These are phyloP conservation scores for Verruconis gallopava DNA, from an alignment of 2,329 filamentous ascomycete genomes.

Conservation along the genomic window DNA sequence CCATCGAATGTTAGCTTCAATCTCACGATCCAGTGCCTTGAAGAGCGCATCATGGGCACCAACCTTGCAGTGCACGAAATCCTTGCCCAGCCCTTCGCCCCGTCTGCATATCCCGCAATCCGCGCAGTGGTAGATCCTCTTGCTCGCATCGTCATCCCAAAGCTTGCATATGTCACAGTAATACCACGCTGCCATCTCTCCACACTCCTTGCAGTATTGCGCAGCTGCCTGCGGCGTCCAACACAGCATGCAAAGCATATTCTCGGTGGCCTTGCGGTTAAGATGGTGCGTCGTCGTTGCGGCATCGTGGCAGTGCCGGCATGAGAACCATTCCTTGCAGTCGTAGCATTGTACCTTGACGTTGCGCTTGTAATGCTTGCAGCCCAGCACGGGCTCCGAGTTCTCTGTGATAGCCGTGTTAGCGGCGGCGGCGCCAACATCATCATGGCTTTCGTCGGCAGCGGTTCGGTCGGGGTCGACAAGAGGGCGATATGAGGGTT, in stretches of 20 bases:
- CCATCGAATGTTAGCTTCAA: conserved; percentile 16
- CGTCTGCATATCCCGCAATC: conserved; percentile 93
- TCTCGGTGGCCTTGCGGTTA: conserved; percentile 69
- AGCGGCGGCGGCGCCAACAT: conserved; percentile 33
- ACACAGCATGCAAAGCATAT: conserved; percentile 98
- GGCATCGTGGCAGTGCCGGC: conserved; percentile 84
- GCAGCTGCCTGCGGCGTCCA: conserved; percentile 69
- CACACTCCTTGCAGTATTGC: conserved; percentile 67
- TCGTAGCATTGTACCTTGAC: conserved; percentile 90
- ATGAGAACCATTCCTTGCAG: conserved; percentile 87
- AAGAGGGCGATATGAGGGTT: conserved; percentile 21
- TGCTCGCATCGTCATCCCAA: conserved; percentile 86
- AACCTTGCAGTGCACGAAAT: conserved; percentile 98
- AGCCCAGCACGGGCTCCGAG: conserved; percentile 49
- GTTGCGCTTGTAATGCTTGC: conserved; percentile 86
- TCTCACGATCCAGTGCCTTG: no score
- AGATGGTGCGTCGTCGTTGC: conserved; percentile 60
- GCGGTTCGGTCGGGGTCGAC: conserved; percentile 10
- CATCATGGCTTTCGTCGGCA: conserved; percentile 19
- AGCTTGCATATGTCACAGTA: conserved; percentile 92
- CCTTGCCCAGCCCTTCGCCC: conserved; percentile 82
- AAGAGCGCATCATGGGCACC: no score
- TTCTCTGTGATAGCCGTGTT: conserved; percentile 30
- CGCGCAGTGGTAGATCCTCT: conserved; percentile 88
- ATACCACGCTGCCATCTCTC: conserved; percentile 67